Percentiles rank a stretch among this genome's conserved stretches.
phyloP scores from a whole-genome alignment of 305 asterid genomes.

The Fraxinus angustifolia region DNA sequence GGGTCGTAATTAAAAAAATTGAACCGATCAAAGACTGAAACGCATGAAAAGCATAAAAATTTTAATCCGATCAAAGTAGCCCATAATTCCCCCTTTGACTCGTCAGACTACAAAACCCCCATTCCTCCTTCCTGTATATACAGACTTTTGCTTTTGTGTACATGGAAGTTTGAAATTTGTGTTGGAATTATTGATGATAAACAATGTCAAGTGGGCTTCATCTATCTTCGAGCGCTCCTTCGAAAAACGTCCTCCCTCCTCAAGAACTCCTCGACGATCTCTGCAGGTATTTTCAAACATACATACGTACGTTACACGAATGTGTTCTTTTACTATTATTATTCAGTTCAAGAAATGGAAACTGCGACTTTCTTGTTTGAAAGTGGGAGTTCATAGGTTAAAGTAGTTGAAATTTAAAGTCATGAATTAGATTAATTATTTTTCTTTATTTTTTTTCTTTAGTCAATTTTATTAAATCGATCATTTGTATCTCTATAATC shows the following conservation, averaged over 20 bases:
- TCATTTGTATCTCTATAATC: too few relatives aligned
- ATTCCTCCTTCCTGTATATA: background rate
- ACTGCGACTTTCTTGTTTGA: background rate
- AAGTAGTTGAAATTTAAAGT: too few relatives aligned
- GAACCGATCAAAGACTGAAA: too few relatives aligned
- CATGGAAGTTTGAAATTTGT: background rate
- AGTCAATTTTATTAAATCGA: too few relatives aligned
- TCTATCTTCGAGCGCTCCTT: conserved; percentile 60
- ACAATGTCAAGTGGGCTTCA: conserved; percentile 29
- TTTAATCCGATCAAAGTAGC: too few relatives aligned
- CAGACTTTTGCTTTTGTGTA: background rate
- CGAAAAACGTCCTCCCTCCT: conserved; percentile 77
- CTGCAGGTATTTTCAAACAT: conserved; percentile 53
- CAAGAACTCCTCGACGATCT: conserved; percentile 94
- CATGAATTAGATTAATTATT: too few relatives aligned
- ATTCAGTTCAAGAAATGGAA: background rate
- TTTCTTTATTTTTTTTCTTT: too few relatives aligned
- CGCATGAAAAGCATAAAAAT: too few relatives aligned
- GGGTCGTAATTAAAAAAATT: too few relatives aligned
- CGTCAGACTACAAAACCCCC: background rate
- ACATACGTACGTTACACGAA: background rate
- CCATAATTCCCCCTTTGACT: background rate
- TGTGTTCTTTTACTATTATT: background rate
- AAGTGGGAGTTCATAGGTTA: background rate
- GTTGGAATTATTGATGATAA: background rate